phyloP scores from a whole-genome alignment of 140 eudicot genomes.

The Anethum foeniculum region DNA sequence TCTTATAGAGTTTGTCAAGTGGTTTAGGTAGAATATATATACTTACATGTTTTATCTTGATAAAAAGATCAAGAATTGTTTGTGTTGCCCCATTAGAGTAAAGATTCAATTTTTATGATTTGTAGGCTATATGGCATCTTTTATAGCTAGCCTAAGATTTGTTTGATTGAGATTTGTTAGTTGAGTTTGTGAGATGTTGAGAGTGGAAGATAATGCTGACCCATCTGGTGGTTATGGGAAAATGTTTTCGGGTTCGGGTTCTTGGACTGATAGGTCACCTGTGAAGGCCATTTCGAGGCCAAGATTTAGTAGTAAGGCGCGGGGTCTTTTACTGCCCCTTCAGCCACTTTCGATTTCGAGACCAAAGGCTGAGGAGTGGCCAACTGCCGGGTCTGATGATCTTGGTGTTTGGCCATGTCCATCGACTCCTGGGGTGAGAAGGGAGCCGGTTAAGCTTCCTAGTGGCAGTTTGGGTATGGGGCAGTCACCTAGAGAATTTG shows the following conservation, averaged over 20 bases:
- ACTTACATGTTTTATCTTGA: not conserved
- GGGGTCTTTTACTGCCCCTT: conserved; percentile 77
- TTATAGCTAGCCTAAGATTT: too few species aligned
- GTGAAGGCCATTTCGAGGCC: conserved; percentile 35
- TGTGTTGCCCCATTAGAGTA: not conserved
- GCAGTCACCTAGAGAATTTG: conserved; percentile 52
- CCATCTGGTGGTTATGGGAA: conserved; percentile 29
- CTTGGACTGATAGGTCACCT: conserved; percentile 67
- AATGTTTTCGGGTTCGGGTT: conserved; percentile 63
- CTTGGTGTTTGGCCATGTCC: conserved; percentile 85
- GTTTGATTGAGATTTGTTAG: not conserved
- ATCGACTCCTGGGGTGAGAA: conserved; percentile 59
- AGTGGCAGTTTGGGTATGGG: conserved; percentile 18
- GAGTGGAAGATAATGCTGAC: conserved; percentile 36
- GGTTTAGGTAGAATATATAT: not conserved
- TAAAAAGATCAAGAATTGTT: not conserved
- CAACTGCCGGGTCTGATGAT: conserved; percentile 84
- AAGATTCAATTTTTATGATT: not conserved
- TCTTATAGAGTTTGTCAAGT: not conserved
- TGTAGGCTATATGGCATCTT: not conserved
- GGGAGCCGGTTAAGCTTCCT: conserved; percentile 31
- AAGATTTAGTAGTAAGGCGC: conserved; percentile 44
- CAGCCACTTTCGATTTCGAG: conserved; percentile 77
- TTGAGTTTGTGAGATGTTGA: conserved; percentile 27
- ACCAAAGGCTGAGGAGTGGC: conserved; percentile 82